Base-by-base conservation (phyloP, 371 early-diverging fungal genomes). In the Thermomucor indicae-seudaticae region DNA sequence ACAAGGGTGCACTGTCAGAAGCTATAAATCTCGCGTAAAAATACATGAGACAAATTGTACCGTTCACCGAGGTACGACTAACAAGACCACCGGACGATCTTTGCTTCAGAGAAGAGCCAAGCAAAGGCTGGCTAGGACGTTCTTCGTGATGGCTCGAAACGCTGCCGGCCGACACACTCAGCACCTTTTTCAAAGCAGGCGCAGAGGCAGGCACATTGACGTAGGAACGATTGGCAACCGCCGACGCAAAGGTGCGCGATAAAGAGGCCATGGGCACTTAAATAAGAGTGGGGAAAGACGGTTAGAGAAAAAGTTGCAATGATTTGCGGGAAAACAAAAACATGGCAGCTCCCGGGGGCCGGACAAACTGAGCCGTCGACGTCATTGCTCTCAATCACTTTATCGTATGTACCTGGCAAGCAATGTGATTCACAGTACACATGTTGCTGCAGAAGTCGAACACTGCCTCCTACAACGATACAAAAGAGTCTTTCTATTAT, bases 241-340 rank as follows among this genome's bases (percentile, higher is more conserved):
- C 57, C 49, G 72, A 67, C 53, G 67, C 70, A 63, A 72, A 64
- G 50, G 70, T 48, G 53, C 77, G 77, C 52, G 73, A 60, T 58
- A 76, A 66, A 19, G 73, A 62, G 50, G 73, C 73, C 73, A 70
- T 72, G 49, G 58, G 58, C 32, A 49, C 51, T 29, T 48, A 43
- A 25, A 37, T 20, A 19, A 34, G 16, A 3, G 34, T 22, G n/a
- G n/a, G n/a, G n/a, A n/a, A n/a, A 56, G 55, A 59, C 55, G 56
- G 56, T 56, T 57, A 57, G 41, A 41, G 14, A 32, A 48, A 45
- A 50, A 38, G 40, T 31, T 22, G 34, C 11, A 34, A 34, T n/a
- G 24, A 42, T 34, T 34, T 34, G 20, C 17, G 35, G 25, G 34
- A 47, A 47, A 47, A 47, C 49, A 49, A 49, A 39, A 49, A 39